Conservation (phyloP, 176 grass and related monocot species). For the Cocos nucifera region DNA sequence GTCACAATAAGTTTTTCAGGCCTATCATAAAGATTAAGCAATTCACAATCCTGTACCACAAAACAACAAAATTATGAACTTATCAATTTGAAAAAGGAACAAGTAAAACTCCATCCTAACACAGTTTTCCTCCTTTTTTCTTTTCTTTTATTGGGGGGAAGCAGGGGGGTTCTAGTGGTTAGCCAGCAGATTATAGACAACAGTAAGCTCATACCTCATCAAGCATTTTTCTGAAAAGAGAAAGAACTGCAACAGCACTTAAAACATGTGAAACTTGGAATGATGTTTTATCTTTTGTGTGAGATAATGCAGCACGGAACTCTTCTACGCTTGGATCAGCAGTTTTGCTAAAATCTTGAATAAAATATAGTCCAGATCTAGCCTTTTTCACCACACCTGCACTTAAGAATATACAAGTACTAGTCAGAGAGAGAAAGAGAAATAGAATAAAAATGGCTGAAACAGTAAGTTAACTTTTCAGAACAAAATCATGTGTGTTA, state of each 20-base stretch:
- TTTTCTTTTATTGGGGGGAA: no score
- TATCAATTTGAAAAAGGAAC: no score
- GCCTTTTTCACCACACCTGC: constrained; percentile 82
- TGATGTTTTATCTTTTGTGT: constrained; percentile 57
- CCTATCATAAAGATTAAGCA: constrained; percentile 82
- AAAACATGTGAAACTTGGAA: constrained; percentile 34
- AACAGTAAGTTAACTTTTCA: no score
- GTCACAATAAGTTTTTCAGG: constrained; percentile 93
- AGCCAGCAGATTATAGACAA: constrained; percentile 1
- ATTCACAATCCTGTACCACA: constrained; percentile 83
- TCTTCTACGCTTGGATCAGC: constrained; percentile 57
- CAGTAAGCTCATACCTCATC: constrained; percentile 47
- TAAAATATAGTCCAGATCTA: constrained; percentile 36
- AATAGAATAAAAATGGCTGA: no score
- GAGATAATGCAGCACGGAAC: constrained; percentile 38
- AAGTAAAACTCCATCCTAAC: no score
- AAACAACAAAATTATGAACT: background rate
- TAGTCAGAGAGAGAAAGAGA: constrained; percentile 20
- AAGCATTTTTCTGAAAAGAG: constrained; percentile 74
- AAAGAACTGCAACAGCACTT: constrained; percentile 50
- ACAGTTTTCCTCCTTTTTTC: no score
- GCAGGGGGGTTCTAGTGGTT: no score
- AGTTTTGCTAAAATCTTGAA: constrained; percentile 73
- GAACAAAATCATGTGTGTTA: no score
- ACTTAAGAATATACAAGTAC: constrained; percentile 5